Evolutionary conservation across 805 yeast species (phyloP), one percentile per base, ranked within the genome.

Genomic region (Maudiozyma bulderi): DNA sequence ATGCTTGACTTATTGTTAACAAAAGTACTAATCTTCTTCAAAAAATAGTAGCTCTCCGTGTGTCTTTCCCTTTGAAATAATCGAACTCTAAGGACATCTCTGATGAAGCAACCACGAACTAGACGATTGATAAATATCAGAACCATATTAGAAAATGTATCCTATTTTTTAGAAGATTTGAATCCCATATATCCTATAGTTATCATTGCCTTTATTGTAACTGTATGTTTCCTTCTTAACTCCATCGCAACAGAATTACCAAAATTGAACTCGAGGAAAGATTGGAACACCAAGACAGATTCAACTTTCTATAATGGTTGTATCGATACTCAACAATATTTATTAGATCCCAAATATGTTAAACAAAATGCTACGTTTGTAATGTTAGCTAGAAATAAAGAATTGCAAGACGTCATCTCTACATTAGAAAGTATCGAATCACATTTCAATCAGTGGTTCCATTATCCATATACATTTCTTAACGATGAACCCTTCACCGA

Each of bases 361-460:
- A 69, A 85, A 35, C 89, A 86, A 31, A 87, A 84, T 58, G 98
- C 97, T 0, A 84, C 91, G 0, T 75, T 91, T 55, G 87, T 90
- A 28, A 82, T 90, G 62, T 68, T 91, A 45, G 88, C 95, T 0
- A 71, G 96, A 52, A 89, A 91, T 61, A 70, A 77, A 3, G 98
- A 91, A 59, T 51, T 88, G 1, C 75, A 78, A 3, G 95, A 86
- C n/a, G 95, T 88, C 1, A 59, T 85, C 1, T 72, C 75, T 49
- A 81, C 93, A 2, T 80, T 91, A 75, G 66, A 71, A 32, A 80
- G 90, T 3, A 60, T 93, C 48, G 98, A 91, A 63, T 73, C 86
- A 29, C 95, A 84, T 62, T 91, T 90, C 70, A 91, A 91, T 64
- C 90, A 90, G 58, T 88, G 96, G 95, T 93, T 75, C 65, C 77